Evolutionary conservation across 2,329 filamentous ascomycete species (phyloP), one percentile per base, ranked within the genome.

Genomic region (Alternaria triticina): DNA sequence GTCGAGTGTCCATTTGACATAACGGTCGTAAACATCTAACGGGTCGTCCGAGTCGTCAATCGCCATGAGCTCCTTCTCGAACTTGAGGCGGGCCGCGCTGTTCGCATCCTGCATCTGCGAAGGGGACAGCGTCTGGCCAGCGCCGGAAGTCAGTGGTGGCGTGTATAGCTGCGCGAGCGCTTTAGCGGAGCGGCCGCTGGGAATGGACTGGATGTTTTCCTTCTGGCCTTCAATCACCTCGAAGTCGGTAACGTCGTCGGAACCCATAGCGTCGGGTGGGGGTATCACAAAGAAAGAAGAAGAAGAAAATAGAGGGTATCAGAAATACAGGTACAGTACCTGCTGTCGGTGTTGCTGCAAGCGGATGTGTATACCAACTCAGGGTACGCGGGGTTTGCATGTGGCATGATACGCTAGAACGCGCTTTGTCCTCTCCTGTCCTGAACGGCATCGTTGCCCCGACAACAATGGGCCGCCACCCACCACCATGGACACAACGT

Each of bases 161-260:
- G 94, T 90, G 86, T 93, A 94, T 30, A 93, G 88, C 58, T 94
- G 88, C 28, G 90, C 94, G 55, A 99, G 90, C 57, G 96, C 94
- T 82, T 90, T 92, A 49, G 95, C 96, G 44, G 95, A 98, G 69
- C 96, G 86, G 33, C 90, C 96, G 66, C 93, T 91, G 15, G 95
- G 94, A 12, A 99, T 86, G 22, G 94, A 90, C 81, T 97, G 94
- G 60, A 99, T 97, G 81, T 99, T 99, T 83, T 99, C 96, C 82
- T 99, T 99, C 74, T 97, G 94, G 50, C 88, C 89, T 83, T 99
- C 96, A 82, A 99, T 97, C 67, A 97, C 88, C 74, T 97, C 92
- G 83, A 99, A 98, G 82, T 84, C 82, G 72, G 85, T 83, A 23
- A 85, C 77, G 70, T 85, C 83, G 62, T 82, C 80, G 59, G 81